Conservation (phyloP, 371 early-diverging fungal genomes). For the Apophysomyces sp. region DNA sequence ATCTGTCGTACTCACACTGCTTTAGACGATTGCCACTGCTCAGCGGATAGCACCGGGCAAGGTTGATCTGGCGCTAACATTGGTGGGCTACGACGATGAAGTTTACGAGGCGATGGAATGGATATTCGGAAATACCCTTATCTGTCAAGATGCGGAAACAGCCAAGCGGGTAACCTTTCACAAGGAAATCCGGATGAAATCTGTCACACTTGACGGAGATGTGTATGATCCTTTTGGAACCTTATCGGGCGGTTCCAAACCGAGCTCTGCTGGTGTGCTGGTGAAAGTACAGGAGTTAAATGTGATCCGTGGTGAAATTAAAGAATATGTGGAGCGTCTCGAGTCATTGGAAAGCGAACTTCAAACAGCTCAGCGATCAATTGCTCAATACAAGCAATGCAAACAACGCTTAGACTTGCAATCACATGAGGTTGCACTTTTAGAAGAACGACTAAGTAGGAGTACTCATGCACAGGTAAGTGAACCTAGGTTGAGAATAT, state of each 20-base stretch:
- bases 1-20: background rate
- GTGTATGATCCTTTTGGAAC: conserved; percentile 98
- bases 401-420: conserved; percentile 70
- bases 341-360: conserved; percentile 49
- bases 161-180: conserved; percentile 92
- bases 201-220: conserved; percentile 98
- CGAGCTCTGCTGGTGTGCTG: conserved; percentile 75
- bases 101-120: conserved; percentile 88
- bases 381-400: conserved; percentile 44
- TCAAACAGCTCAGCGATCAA: conserved; percentile 31
- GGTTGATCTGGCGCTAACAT: conserved; percentile 79
- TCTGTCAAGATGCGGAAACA: conserved; percentile 86
- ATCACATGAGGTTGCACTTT: conserved; percentile 66
- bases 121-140: conserved; percentile 93
- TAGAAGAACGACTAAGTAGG: conserved; percentile 68
- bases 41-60: conserved; percentile 79
- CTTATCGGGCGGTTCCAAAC: conserved; percentile 94
- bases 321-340: conserved; percentile 43
- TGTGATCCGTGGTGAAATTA: conserved; percentile 53
- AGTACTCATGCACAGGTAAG: conserved; percentile 69
- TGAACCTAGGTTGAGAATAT: too few species aligned
- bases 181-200: conserved; percentile 72
- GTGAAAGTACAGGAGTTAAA: conserved; percentile 68
- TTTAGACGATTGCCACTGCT: conserved; percentile 62
- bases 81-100: conserved; percentile 82